Evolutionary conservation across 1,284 basidiomycete species (phyloP).

Genomic region (Lignosus rhinocerotis): DNA sequence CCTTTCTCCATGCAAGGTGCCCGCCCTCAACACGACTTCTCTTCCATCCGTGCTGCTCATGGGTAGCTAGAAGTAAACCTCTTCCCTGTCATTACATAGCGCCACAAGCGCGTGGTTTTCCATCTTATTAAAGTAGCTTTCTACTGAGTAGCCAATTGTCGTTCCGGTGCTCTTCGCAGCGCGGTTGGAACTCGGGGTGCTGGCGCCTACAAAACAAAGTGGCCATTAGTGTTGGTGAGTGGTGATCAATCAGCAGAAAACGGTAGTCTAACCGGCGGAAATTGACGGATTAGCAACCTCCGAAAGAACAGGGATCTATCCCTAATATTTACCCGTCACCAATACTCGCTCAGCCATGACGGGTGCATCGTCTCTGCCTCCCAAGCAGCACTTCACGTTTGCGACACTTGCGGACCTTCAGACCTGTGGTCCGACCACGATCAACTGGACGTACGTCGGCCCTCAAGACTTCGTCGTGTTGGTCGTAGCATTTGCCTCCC

Average conservation of each 20-base stretch:
- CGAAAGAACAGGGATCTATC: too few relatives aligned
- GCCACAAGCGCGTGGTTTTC: neutral
- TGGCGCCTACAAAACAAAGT: too few relatives aligned
- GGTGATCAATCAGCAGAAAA: too few relatives aligned
- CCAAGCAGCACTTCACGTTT: neutral
- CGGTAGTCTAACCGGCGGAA: too few relatives aligned
- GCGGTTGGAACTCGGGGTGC: too few relatives aligned
- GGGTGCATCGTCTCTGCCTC: neutral
- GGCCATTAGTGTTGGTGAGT: too few relatives aligned
- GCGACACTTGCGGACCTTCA: neutral
- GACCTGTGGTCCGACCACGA: neutral
- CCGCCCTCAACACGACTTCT: neutral
- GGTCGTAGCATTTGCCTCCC: neutral
- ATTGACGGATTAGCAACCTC: too few relatives aligned
- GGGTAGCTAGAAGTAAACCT: too few relatives aligned
- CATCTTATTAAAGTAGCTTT: neutral
- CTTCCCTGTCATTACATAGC: too few relatives aligned
- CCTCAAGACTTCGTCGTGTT: neutral
- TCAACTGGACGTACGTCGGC: neutral
- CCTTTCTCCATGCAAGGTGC: neutral
- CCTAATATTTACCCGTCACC: too few relatives aligned
- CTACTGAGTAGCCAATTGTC: neutral
- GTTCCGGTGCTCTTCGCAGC: too few relatives aligned
- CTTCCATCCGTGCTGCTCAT: neutral
- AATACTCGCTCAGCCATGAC: neutral